A percentile compares a stretch with the other conserved stretches of the same genome.
phyloP scores from a whole-genome alignment of 805 yeast species.

The Grigorovia transvaalensis region DNA sequence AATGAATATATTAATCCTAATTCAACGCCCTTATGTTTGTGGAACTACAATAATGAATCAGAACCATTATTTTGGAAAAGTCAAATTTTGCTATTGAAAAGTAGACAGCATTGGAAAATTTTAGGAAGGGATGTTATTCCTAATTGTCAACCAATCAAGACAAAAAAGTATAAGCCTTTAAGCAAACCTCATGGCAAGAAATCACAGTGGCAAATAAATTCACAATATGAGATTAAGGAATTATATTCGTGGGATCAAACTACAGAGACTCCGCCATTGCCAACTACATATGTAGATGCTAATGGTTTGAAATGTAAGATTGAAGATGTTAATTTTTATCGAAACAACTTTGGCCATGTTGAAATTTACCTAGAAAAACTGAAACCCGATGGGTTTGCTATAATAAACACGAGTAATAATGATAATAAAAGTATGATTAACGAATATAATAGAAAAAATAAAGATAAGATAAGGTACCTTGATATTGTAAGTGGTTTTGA shows the following conservation, averaged over 20 bases:
- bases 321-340: conserved; percentile 10
- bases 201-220: conserved; percentile 1
- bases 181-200: conserved; percentile 1
- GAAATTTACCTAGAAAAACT: conserved; percentile 12
- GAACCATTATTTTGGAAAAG: conserved; percentile 11
- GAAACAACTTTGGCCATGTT: conserved; percentile 15
- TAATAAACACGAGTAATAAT: conserved; percentile 2
- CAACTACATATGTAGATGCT: conserved; percentile 4
- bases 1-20: conserved; percentile 6
- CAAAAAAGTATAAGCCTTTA: conserved; percentile 4
- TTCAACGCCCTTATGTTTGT: conserved; percentile 2
- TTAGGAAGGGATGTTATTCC: conserved; percentile 14
- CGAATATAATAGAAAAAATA: conserved; percentile 6
- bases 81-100: conserved; percentile 13
- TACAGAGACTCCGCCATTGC: conserved; percentile 10
- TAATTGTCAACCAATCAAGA: conserved; percentile 8
- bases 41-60: neutral
- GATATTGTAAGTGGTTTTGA: conserved; percentile 23
- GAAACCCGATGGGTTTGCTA: conserved; percentile 15
- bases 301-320: conserved; percentile 5
- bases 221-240: conserved; percentile 10
- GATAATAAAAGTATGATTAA: conserved; percentile 4
- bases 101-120: conserved; percentile 21
- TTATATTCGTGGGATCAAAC: conserved; percentile 20
- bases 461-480: conserved; percentile 5